Conservation (phyloP, 192 early-diverging fungal species). For the Coemansia sp. region DNA sequence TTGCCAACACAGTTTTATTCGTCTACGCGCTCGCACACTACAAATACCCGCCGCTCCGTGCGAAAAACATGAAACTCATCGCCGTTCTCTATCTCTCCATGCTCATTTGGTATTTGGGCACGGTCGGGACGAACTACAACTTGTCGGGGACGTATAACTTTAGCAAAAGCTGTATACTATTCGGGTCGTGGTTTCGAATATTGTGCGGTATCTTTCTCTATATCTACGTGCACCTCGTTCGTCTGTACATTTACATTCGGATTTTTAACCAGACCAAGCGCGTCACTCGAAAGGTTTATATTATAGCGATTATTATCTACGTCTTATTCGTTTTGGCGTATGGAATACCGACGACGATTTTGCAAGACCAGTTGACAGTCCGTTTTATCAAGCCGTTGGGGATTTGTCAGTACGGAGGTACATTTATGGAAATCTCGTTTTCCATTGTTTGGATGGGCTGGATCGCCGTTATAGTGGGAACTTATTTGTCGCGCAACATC, state of each 20-base stretch:
- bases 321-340: constrained; percentile 5
- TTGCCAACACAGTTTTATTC: constrained; percentile 29
- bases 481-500: constrained; percentile 39
- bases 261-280: constrained; percentile 22
- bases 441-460: constrained; percentile 41
- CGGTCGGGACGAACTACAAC: constrained; percentile 41
- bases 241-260: constrained; percentile 39
- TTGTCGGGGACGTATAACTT: constrained; percentile 7
- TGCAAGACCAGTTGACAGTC: constrained; percentile 19
- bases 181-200: constrained; percentile 40
- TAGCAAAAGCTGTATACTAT: constrained; percentile 20
- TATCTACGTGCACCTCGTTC: constrained; percentile 29
- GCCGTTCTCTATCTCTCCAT: constrained; percentile 28
- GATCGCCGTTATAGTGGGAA: background rate
- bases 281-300: constrained; percentile 17
- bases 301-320: background rate
- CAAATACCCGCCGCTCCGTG: constrained; percentile 36
- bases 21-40: constrained; percentile 19
- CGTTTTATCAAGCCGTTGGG: background rate
- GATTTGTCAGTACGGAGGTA: constrained; percentile 22
- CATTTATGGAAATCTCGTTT: constrained; percentile 38
- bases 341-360: constrained; percentile 25
- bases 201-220: constrained; percentile 35
- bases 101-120: constrained; percentile 42
- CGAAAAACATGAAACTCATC: constrained; percentile 42